Base-by-base conservation (phyloP, 805 yeast species). In the Ogataea corticis region DNA sequence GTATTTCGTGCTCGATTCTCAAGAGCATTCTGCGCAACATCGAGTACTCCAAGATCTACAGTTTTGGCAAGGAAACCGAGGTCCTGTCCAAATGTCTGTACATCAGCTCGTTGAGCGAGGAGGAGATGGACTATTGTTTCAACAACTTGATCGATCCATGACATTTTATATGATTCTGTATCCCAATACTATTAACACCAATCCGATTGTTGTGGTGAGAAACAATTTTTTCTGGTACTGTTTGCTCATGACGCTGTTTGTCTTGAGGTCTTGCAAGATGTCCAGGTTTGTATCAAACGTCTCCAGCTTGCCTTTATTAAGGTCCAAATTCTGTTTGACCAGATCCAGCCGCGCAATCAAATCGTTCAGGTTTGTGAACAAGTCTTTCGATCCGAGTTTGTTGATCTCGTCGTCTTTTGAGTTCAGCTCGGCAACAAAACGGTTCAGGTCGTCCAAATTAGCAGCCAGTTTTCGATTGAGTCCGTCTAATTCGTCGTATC, bases 21-120 rank as follows among this genome's bases (percentile, higher is more conserved):
- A 85, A 86, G 61, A 80, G 83, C 9, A 75, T 91, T 45, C 76
- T 89, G 31, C 87, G 86, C 58, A 79, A 85, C 57, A 87, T 91
- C 41, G 96, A 88, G 58, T 88, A 96, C 90, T 81, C 96, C 0
- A 74, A 74, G 38, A 73, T 84, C 47, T 91, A 89, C 69, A 59
- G 71, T 12, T 68, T 85, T 41, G 63, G 71, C 38, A 66, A 72
- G 2, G 73, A 85, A 41, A 75, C 78, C 11, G 91, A 87, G 41
- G 62, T 90, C 17, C 62, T 92, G 50, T 83, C 96, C 44, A 88
- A 85, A 61, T 91, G 97, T 65, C 75, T 90, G 29, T 90, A 90
- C 66, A 79, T 90, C 51, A 82, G 83, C 52, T 75, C 90, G 6
- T 67, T 87, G 42, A 79, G 83, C 32, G 88, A 82, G 52, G 85